Percentiles rank a stretch among this genome's conserved stretches.
These are phyloP conservation scores for Penicillium coprophilum DNA, from an alignment of 495 filamentous ascomycete species.

Conservation along the genomic window DNA sequence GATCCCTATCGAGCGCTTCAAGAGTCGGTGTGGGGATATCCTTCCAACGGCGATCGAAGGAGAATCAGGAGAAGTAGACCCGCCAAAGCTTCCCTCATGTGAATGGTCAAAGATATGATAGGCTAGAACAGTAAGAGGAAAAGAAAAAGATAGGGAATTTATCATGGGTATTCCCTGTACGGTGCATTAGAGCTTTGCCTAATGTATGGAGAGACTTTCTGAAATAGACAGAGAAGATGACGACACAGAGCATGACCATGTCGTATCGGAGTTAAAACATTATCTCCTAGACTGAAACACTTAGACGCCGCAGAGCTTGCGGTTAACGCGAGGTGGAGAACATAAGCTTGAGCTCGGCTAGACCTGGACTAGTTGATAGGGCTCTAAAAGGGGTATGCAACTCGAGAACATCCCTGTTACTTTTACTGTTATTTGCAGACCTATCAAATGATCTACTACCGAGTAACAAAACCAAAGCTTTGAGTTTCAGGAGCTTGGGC, in stretches of 20 bases:
- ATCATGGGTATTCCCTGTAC: constrained; percentile 5
- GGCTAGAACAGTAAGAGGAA: not conserved
- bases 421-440: constrained; percentile 5
- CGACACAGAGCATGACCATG: not conserved
- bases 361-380: too few relatives aligned
- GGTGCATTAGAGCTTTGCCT: not conserved
- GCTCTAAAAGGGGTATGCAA: not conserved
- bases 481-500: constrained; percentile 9
- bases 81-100: not conserved
- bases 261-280: not conserved
- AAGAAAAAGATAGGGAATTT: not conserved
- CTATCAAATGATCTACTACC: constrained; percentile 18
- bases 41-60: constrained; percentile 9
- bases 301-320: constrained; percentile 7
- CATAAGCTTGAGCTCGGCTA: not conserved
- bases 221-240: constrained; percentile 1
- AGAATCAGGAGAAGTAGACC: not conserved
- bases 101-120: not conserved
- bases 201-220: not conserved
- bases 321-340: constrained; percentile 10
- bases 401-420: constrained; percentile 12
- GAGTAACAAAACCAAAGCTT: not conserved
- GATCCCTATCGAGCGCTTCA: not conserved
- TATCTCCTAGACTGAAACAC: not conserved
- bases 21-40: constrained; percentile 6